Evolutionary conservation across 805 yeast species (phyloP).

Genomic region (Saccharomycopsis sp.): DNA sequence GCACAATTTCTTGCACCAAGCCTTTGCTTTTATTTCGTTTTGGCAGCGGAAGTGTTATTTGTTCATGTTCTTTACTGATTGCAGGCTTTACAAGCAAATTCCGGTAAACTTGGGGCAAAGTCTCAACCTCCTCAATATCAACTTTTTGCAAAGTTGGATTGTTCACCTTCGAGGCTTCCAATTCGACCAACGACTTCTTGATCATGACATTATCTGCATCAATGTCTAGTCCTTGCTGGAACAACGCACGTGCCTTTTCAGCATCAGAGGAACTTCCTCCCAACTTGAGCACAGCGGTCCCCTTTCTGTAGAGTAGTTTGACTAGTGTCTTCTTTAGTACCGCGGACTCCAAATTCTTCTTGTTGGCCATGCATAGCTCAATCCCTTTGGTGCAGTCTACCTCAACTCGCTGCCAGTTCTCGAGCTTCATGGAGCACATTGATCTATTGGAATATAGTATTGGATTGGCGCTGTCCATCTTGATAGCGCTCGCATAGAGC

Average conservation of each 20-base stretch:
- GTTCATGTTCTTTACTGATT: too few relatives aligned
- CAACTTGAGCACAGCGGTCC: slow-evolving; percentile 31
- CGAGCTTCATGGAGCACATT: slow-evolving; percentile 47
- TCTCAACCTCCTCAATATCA: slow-evolving; percentile 27
- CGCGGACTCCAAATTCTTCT: slow-evolving; percentile 11
- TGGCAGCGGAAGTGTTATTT: too few relatives aligned
- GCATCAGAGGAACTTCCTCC: background rate
- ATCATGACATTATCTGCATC: slow-evolving; percentile 37
- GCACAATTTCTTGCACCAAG: too few relatives aligned
- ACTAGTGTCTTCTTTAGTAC: slow-evolving; percentile 29
- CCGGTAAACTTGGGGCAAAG: too few relatives aligned
- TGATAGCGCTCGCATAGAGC: slow-evolving; percentile 48
- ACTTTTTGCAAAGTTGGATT: slow-evolving; percentile 15
- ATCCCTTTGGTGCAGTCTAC: slow-evolving; percentile 45
- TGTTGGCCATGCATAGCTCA: slow-evolving; percentile 10
- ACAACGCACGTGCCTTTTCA: slow-evolving; percentile 25
- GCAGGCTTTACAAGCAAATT: too few relatives aligned
- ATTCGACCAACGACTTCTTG: slow-evolving; percentile 27
- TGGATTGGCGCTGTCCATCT: slow-evolving; percentile 39
- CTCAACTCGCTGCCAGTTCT: slow-evolving; percentile 40
- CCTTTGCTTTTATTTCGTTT: too few relatives aligned
- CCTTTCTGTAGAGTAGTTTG: slow-evolving; percentile 46
- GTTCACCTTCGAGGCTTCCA: slow-evolving; percentile 11
- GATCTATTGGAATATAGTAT: slow-evolving; percentile 62
- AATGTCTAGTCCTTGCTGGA: slow-evolving; percentile 31